Evolutionary conservation across 2,329 filamentous ascomycete species (phyloP), one percentile per base, ranked within the genome.

Genomic region (Fusarium lateritium): DNA sequence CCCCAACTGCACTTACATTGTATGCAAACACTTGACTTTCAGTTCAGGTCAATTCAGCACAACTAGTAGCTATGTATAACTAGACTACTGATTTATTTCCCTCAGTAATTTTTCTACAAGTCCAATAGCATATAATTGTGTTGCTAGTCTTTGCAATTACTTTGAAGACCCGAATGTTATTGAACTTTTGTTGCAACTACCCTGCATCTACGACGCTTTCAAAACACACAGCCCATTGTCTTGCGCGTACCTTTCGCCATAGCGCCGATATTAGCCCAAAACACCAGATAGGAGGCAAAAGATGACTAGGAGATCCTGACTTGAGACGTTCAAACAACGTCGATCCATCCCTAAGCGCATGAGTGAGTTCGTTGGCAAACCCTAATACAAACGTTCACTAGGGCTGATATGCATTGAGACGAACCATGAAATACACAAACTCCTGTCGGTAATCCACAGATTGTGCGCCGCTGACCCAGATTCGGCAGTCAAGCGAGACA

Each of bases 401-500:
- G 53, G 56, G 45, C 49, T 63, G 40, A 40, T 63, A 40, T 63
- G 38, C 59, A 54, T 38, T 34, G 22, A 44, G 26, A 50, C 17
- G 57, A 67, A 63, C 66, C 53, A 62, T 50, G 31, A n/a, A 19
- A 39, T 40, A 36, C 24, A 51, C 66, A 69, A 69, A 63, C 53
- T 62, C 38, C 52, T 67, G 57, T 34, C 67, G 57, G 57, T 56
- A 69, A 49, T 67, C 67, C 24, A 45, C 47, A 22, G 49, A 39
- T 52, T 56, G 34, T 38, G 53, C 56, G 45, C 56, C 53, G 55
- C 49, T 57, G 51, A 42, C 22, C 39, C 54, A 49, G 34, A 65
- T 52, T 56, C 49, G 67, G 67, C 34, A 67, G 43, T 58, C 52
- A 67, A 63, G 45, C 40, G 47, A 71, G 39, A 61, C 54, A 57